These are phyloP conservation scores for Pholiota adiposa DNA, from an alignment of 1,284 basidiomycete genomes.

Conservation along the genomic window DNA sequence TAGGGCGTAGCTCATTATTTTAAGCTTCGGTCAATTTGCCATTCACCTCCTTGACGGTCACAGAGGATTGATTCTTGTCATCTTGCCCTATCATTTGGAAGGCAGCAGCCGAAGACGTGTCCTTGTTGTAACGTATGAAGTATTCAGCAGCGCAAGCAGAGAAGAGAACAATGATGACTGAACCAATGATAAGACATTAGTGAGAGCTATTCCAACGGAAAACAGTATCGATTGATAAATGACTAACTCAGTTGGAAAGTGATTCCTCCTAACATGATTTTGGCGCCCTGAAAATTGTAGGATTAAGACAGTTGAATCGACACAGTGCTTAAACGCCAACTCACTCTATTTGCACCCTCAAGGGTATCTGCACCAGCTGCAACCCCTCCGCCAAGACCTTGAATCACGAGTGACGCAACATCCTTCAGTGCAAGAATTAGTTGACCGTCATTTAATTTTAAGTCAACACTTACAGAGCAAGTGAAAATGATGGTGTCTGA, in stretches of 20 bases:
- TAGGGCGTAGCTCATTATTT: slow-evolving; percentile 35
- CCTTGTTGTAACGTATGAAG: slow-evolving; percentile 37
- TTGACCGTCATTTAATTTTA: not conserved
- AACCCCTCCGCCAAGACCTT: slow-evolving; percentile 57
- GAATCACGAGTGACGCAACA: slow-evolving; percentile 53
- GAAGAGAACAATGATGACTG: slow-evolving; percentile 43
- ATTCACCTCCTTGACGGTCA: not conserved
- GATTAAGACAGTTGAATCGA: not conserved
- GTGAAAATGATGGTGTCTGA: slow-evolving; percentile 53
- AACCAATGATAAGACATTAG: not conserved
- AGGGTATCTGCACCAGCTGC: slow-evolving; percentile 41
- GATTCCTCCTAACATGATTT: slow-evolving; percentile 57
- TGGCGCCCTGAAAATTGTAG: slow-evolving; percentile 34
- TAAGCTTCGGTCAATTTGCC: slow-evolving; percentile 19
- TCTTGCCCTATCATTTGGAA: not conserved
- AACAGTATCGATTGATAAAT: too few relatives aligned
- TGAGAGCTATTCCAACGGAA: not conserved
- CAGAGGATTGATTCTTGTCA: not conserved
- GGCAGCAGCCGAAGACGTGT: slow-evolving; percentile 25
- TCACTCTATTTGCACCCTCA: slow-evolving; percentile 25
- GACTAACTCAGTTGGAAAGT: slow-evolving; percentile 37
- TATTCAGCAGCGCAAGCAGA: slow-evolving; percentile 40
- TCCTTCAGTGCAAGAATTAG: slow-evolving; percentile 37
- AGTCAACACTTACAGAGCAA: slow-evolving; percentile 39
- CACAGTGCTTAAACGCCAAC: not conserved